Conservation (phyloP, 2,329 filamentous ascomycete species). For the Trichophyton benhamiae region DNA sequence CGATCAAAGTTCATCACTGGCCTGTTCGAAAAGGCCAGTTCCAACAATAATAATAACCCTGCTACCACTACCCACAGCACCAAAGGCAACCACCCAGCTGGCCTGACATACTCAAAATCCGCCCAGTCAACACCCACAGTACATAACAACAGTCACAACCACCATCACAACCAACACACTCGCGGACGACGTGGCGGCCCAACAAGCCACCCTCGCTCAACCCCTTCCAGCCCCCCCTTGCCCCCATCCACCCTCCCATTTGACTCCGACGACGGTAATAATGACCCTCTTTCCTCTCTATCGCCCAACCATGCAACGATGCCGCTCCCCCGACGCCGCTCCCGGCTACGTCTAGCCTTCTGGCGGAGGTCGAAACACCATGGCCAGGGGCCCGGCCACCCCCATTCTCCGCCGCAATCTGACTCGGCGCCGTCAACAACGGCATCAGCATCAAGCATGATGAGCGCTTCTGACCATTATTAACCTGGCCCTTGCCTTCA, state of each 20-base stretch:
- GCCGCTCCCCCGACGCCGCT: constrained; percentile 25
- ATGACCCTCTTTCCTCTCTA: neutral
- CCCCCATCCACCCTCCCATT: constrained; percentile 1
- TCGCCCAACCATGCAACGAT: constrained; percentile 1
- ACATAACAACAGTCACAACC: neutral
- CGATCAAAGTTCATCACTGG: constrained; percentile 8
- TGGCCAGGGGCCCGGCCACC: neutral
- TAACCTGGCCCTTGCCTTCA: neutral
- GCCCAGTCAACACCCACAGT: neutral
- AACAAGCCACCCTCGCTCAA: constrained; percentile 8
- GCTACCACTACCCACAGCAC: neutral
- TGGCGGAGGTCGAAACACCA: constrained; percentile 20
- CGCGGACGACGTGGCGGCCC: neutral
- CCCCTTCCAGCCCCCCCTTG: constrained; percentile 2
- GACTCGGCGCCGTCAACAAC: neutral
- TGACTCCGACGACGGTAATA: neutral
- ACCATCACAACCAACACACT: neutral
- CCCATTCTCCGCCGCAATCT: neutral
- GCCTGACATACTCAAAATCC: neutral
- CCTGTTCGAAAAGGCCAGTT: constrained; percentile 12
- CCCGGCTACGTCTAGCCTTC: constrained; percentile 31
- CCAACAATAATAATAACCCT: neutral
- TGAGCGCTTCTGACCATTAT: neutral
- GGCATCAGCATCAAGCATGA: neutral
- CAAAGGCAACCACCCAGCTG: neutral